Base-by-base conservation (phyloP, 1,139 yeast genomes). In the Suhomyces panamericanus region DNA sequence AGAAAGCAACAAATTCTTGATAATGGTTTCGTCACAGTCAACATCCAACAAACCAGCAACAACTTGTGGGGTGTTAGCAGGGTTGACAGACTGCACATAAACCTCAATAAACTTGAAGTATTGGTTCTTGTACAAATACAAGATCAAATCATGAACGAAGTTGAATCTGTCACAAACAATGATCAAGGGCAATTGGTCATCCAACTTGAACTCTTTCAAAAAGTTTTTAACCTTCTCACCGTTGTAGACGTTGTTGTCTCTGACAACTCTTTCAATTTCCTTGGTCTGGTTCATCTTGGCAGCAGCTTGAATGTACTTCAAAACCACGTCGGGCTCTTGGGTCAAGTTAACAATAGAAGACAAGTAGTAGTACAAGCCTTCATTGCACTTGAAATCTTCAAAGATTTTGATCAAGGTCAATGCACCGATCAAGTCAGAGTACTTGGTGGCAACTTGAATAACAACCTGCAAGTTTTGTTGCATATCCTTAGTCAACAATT, bases 171-270 rank as follows among this genome's bases (percentile, higher is more conserved):
- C 98, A 72, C 98, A 91, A 38, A 93, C 97, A 67, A 95, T 87
- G 56, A 95, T 90, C 69, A 93, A 81, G 39, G 99, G 99, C 56
- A 95, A 78, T 72, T 95, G 99, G 62, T 95, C 98, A 49, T 91
- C 95, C 55, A 93, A 78, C 62, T 88, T 84, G 54, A 91, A 89
- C 66, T 95, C 99, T 70, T 93, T 93, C 72, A 93, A 80, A 69
- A 87, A 93, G 73, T 93, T 95, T 75, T 93, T 95, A 48, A 95
- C 98, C 70, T 91, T 91, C 66, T 93, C 99, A 51, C 98, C 96
- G 64, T 90, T 93, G 70, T 91, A 95, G 49, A 88, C 93, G 56
- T 83, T 87, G 73, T 93, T 93, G 64, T 90, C 96, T 66, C 95
- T 85, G 42, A 91, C 97, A 54, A 93, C 81, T 66, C 99, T 83